Base-by-base conservation (phyloP, 192 early-diverging fungal species). In the Dissophora globulifera region DNA sequence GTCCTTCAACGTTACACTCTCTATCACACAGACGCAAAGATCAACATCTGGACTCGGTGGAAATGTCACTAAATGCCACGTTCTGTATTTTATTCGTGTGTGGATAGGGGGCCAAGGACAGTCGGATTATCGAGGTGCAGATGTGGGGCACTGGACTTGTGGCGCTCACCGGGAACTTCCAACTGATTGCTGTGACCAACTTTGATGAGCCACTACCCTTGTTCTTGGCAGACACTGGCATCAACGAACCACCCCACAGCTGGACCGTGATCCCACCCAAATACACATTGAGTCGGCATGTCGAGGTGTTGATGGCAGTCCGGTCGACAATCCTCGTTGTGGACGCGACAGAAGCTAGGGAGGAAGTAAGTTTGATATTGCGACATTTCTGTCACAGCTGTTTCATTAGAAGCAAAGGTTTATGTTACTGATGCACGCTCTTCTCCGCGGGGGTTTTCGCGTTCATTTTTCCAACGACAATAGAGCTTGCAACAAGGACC, bases 131-230 rank as follows among this genome's bases (percentile, higher is more conserved):
- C 17, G 96, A 96, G 32, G 93, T 91, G 72, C 83, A 88, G 40
- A 89, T 99, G 63, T 98, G 92, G 92, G 92, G 89, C 35, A 89
- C 85, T n/a, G 98, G 96, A 22, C 70, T 99, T 29, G 95, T 99
- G 4, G 98, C 93, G 6, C 80, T 98, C 79, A 95, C 94, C 1
- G 88, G 89, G 54, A 92, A 92, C 52, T 92, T 81, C 52, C 85
- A 91, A 49, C 78, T 98, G 19, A 85, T 98, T 29, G 90, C 90
- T 9, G 85, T 99, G 16, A 90, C 91, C 49, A 90, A 96, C 63
- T 88, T 95, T 48, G 83, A 88, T 17, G 95, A 97, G 57, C 95
- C 97, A 23, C 84, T 91, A 67, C 95, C 95, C 3, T 78, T 85
- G 15, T 57, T 82, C 17, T 79, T 98, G 58, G 91, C 94, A 11